phyloP scores from a whole-genome alignment of 2,329 filamentous ascomycete genomes.

The Trichoderma aggressivum region DNA sequence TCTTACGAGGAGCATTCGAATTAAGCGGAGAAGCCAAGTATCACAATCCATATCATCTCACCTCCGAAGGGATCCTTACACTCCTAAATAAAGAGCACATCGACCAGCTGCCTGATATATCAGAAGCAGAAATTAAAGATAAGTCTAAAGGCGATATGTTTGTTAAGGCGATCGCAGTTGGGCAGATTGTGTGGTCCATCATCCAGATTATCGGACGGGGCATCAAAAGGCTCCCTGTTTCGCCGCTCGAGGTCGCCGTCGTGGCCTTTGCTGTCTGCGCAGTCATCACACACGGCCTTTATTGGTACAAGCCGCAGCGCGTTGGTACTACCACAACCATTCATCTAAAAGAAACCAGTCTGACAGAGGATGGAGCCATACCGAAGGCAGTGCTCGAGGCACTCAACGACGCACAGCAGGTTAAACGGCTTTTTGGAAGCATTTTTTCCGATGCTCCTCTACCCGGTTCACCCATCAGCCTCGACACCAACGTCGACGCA shows the following conservation, averaged over 20 bases:
- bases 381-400: too few species aligned
- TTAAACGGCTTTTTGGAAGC: too few species aligned
- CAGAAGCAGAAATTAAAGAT: not conserved
- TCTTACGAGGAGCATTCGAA: too few species aligned
- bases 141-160: not conserved
- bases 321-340: too few species aligned
- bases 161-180: not conserved
- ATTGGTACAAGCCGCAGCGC: not conserved
- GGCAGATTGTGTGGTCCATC: not conserved
- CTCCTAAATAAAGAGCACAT: not conserved
- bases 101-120: not conserved
- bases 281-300: not conserved
- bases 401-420: too few species aligned
- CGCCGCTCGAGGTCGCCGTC: not conserved
- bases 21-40: not conserved
- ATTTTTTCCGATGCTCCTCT: too few species aligned
- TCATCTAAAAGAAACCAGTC: too few species aligned
- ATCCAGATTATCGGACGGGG: not conserved
- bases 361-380: too few species aligned
- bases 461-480: not conserved
- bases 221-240: not conserved
- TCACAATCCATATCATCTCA: not conserved
- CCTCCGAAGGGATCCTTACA: too few species aligned
- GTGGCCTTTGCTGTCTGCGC: not conserved
- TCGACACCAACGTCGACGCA: too few species aligned